A percentile compares a stretch with the other conserved stretches of the same genome.
phyloP scores from a whole-genome alignment of 345 rosid species.

The Eutrema yunnanense region DNA sequence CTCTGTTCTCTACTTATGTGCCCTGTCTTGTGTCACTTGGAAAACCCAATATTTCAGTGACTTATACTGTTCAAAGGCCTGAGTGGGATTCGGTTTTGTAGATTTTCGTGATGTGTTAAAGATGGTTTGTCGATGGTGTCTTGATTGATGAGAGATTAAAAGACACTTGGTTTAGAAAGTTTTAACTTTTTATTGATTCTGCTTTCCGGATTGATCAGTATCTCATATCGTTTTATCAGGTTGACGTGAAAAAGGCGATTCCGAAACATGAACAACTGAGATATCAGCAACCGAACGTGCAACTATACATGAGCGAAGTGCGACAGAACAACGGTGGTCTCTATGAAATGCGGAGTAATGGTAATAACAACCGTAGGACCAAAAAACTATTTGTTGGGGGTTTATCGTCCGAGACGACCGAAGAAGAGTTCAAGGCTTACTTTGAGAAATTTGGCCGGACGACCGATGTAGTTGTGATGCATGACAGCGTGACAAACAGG shows the following conservation, averaged over 20 bases:
- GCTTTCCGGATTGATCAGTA: not conserved
- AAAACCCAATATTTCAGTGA: not conserved
- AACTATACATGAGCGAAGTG: constrained; percentile 5
- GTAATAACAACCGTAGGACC: constrained; percentile 28
- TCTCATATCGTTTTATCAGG: constrained; percentile 26
- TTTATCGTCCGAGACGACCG: constrained; percentile 52
- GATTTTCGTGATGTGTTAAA: not conserved
- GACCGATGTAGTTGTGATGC: constrained; percentile 81
- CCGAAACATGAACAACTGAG: constrained; percentile 40
- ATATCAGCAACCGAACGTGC: constrained; percentile 25
- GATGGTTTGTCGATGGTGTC: not conserved
- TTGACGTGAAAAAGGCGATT: constrained; percentile 51
- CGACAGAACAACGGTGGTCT: constrained; percentile 19
- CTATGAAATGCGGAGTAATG: constrained; percentile 13
- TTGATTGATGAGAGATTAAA: not conserved
- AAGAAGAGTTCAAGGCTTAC: constrained; percentile 63
- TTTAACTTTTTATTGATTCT: not conserved
- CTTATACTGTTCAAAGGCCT: not conserved
- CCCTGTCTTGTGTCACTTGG: not conserved
- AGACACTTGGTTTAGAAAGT: not conserved
- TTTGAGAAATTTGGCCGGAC: constrained; percentile 70
- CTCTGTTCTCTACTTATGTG: not conserved
- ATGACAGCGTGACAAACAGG: constrained; percentile 56
- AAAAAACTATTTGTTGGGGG: constrained; percentile 89
- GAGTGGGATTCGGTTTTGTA: not conserved